Evolutionary conservation across 148 eudicot species (phyloP).

Genomic region (Linanthus parryae): DNA sequence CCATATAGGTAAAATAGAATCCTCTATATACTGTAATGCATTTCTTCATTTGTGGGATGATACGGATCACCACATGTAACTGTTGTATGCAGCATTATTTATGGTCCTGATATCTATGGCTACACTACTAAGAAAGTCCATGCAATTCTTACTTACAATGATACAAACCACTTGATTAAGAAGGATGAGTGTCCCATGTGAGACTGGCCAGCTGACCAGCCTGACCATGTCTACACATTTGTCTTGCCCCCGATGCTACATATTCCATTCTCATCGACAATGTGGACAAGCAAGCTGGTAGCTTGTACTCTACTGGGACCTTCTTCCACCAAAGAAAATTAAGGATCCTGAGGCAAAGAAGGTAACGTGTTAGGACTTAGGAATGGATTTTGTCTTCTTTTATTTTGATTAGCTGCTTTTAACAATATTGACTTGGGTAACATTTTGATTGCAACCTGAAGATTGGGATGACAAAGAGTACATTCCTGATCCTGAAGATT

Average conservation of each 20-base stretch:
- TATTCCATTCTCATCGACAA: constrained; percentile 86
- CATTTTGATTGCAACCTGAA: constrained; percentile 66
- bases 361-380: constrained; percentile 20
- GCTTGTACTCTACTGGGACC: constrained; percentile 69
- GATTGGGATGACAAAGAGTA: constrained; percentile 95
- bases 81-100: too few relatives aligned
- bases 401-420: neutral
- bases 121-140: constrained; percentile 94
- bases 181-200: constrained; percentile 96
- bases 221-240: constrained; percentile 91
- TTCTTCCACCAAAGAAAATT: constrained; percentile 74
- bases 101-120: too few relatives aligned
- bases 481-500: constrained; percentile 89
- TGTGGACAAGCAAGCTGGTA: constrained; percentile 69
- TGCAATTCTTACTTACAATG: constrained; percentile 70
- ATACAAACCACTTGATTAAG: constrained; percentile 70
- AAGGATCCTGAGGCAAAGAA: constrained; percentile 91
- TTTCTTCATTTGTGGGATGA: constrained; percentile 1
- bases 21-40: neutral
- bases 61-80: neutral
- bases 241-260: constrained; percentile 86
- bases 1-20: constrained; percentile 71
- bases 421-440: too few relatives aligned
- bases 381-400: neutral
- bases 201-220: constrained; percentile 79